phyloP scores from a whole-genome alignment of 2,329 filamentous ascomycete genomes.

The Penicillium expansum region DNA sequence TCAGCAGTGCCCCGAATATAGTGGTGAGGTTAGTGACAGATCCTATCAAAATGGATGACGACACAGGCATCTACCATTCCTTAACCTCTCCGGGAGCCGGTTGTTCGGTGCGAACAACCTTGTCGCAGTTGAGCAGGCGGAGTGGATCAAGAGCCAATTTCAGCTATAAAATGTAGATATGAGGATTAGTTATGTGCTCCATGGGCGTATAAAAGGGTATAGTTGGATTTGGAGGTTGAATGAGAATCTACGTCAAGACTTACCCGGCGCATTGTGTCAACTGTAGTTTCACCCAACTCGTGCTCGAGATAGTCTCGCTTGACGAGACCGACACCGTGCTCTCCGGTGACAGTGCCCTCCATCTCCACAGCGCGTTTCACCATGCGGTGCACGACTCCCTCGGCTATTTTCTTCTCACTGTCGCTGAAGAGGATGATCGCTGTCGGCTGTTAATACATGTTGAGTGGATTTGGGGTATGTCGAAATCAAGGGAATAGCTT shows the following conservation, averaged over 20 bases:
- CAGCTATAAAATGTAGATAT: conserved; percentile 41
- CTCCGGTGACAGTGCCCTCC: conserved; percentile 70
- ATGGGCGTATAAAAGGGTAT: conserved; percentile 2
- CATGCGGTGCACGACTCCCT: conserved; percentile 65
- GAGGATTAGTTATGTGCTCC: conserved; percentile 16
- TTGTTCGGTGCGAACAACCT: conserved; percentile 57
- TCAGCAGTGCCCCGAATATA: not conserved
- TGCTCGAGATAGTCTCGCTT: conserved; percentile 65
- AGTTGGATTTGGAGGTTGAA: not conserved
- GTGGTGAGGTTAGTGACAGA: not conserved
- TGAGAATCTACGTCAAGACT: conserved; percentile 26
- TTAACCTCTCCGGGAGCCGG: conserved; percentile 51
- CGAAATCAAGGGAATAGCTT: conserved; percentile 21
- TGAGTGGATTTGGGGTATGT: not conserved
- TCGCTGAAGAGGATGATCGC: conserved; percentile 63
- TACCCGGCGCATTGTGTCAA: conserved; percentile 64
- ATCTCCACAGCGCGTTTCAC: conserved; percentile 66
- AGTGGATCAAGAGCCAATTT: conserved; percentile 65
- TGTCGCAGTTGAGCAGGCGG: conserved; percentile 64
- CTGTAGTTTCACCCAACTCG: conserved; percentile 59
- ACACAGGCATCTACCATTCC: conserved; percentile 39
- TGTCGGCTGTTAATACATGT: conserved; percentile 23
- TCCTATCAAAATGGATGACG: not conserved
- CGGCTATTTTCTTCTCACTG: conserved; percentile 54
- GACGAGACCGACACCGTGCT: conserved; percentile 68